phyloP scores from a whole-genome alignment of 306 rosid species.

The Vicia sativa region DNA sequence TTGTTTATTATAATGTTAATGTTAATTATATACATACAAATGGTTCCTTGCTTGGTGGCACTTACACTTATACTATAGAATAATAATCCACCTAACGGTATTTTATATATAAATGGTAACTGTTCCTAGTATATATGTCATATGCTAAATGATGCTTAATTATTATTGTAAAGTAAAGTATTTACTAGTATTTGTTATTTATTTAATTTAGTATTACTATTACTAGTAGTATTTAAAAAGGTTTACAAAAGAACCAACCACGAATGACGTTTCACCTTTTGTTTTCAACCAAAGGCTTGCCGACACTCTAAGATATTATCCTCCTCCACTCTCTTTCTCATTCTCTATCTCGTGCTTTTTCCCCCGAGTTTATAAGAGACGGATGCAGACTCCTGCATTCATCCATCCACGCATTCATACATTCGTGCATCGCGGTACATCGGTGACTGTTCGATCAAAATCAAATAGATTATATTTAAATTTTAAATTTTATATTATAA shows the following conservation, averaged over 20 bases:
- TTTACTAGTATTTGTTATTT: no score
- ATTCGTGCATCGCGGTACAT: no score
- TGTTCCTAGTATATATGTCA: not conserved
- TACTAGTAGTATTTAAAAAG: not conserved
- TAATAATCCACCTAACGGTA: conserved; percentile 27
- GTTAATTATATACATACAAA: not conserved
- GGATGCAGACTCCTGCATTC: no score
- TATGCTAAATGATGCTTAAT: not conserved
- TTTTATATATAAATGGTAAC: not conserved
- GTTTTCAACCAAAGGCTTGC: conserved; percentile 39
- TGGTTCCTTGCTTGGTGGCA: no score
- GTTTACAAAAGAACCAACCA: conserved; percentile 3
- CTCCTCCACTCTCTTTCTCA: not conserved
- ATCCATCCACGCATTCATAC: no score
- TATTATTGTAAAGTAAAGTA: not conserved
- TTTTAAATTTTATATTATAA: no score
- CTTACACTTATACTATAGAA: not conserved
- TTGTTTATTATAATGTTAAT: not conserved
- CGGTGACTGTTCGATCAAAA: no score
- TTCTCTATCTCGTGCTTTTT: not conserved
- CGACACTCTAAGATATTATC: conserved; percentile 40
- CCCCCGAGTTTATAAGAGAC: no score
- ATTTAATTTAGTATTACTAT: no score
- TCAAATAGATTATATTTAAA: no score
- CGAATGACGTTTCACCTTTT: conserved; percentile 13